Evolutionary conservation across 2,329 filamentous ascomycete genomes (phyloP).

Genomic region (Ophiocordyceps camponoti-leonardi): DNA sequence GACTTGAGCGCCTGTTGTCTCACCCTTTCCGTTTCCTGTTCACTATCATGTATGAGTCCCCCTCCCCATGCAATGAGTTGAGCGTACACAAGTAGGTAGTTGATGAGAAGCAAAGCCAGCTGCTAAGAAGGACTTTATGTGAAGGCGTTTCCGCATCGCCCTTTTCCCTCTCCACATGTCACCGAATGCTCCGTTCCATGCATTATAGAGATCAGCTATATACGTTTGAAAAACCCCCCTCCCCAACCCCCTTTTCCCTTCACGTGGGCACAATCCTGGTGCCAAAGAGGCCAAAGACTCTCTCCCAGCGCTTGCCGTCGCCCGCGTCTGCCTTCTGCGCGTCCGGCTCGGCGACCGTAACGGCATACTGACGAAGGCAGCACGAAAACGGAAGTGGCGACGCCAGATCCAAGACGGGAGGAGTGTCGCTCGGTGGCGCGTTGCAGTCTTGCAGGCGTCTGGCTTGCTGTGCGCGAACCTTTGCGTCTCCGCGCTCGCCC

Average conservation of each 20-base stretch:
- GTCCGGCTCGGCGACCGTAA: slow-evolving; percentile 25
- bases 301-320: slow-evolving; percentile 35
- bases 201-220: too few species aligned
- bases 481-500: slow-evolving; percentile 68
- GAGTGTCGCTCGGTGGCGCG: slow-evolving; percentile 20
- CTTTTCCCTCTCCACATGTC: not conserved
- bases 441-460: slow-evolving; percentile 2
- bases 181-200: not conserved
- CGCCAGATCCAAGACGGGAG: slow-evolving; percentile 4
- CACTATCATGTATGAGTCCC: not conserved
- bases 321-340: slow-evolving; percentile 26
- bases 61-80: too few species aligned
- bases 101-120: too few species aligned
- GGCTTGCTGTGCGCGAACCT: slow-evolving; percentile 17
- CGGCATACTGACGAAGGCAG: slow-evolving; percentile 55
- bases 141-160: too few species aligned
- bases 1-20: too few species aligned
- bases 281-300: slow-evolving; percentile 46
- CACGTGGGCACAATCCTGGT: slow-evolving; percentile 30
- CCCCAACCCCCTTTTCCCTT: not conserved
- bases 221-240: not conserved
- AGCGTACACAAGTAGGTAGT: too few species aligned
- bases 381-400: slow-evolving; percentile 48
- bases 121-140: too few species aligned
- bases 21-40: not conserved